Evolutionary conservation across 345 rosid genomes (phyloP), one percentile per base, ranked within the genome.

Genomic region (Fremontodendron californicum): DNA sequence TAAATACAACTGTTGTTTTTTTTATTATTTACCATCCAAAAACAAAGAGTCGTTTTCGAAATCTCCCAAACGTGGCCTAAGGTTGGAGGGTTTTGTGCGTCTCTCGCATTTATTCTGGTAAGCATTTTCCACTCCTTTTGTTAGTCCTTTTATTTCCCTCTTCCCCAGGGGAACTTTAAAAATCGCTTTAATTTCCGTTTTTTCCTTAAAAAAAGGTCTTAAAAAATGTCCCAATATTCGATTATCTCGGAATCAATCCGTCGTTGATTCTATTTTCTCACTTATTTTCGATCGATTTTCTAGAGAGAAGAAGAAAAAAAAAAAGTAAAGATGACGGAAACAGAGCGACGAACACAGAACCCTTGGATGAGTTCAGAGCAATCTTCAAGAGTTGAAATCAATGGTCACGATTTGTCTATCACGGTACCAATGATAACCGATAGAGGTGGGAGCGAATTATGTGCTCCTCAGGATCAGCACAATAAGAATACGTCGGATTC

Each of bases 291-390:
- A 8, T 40, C 11, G 39, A 33, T 52, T 1, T 31, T 33, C 35
- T 33, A 19, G 71, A 15, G 19, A 66, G 18, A 15, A 33, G 4
- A 31, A 16, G 2, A 61, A 61, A 6, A 35, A 31, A 31, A 29
- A 33, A 33, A 33, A 33, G 35, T 33, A 13, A 31, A 31, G 54
- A 80, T 84, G 84, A 82, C 7, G 73, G 82, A 80, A 27, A 62
- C 79, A 16, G 80, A 49, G 48, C 76, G 13, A 51, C 69, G 4
- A 27, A 65, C 73, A 25, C 35, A 16, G 55, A 61, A 71, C 74
- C 75, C 62, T 0, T 82, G 84, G 85, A 74, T 80, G 82, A 77
- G 76, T 48, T n/a, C 74, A 4, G 86, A 75, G 78, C 75, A 31
- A 25, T 77, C 78, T 7, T 71, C 64, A 2, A 62, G n/a, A 19